These are phyloP conservation scores for Sporothrix brasiliensis DNA, from an alignment of 2,329 filamentous ascomycete genomes.

Conservation along the genomic window DNA sequence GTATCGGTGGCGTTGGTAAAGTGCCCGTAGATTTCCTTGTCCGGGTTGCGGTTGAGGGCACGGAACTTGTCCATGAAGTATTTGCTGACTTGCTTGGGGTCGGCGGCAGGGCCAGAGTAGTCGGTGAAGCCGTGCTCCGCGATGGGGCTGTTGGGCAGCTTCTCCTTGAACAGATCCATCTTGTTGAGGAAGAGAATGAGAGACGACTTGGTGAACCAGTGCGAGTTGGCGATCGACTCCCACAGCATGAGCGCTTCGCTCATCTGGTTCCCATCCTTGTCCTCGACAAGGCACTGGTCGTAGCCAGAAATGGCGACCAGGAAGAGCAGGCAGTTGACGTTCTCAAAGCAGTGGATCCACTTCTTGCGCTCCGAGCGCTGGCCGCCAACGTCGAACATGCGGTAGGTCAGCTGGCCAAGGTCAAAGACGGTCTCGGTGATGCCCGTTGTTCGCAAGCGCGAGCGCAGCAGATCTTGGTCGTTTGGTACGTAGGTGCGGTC, in stretches of 20 bases:
- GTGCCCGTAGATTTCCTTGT: conserved; percentile 66
- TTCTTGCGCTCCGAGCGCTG: conserved; percentile 94
- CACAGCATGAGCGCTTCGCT: conserved; percentile 86
- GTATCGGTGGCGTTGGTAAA: conserved; percentile 67
- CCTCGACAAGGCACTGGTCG: conserved; percentile 93
- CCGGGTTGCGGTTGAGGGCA: conserved; percentile 69
- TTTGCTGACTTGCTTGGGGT: conserved; percentile 74
- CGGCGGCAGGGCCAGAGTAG: conserved; percentile 70
- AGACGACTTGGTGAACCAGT: conserved; percentile 81
- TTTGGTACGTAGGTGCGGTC: conserved; percentile 79
- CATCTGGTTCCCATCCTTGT: conserved; percentile 95
- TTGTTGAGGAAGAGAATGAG: conserved; percentile 87
- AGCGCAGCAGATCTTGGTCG: conserved; percentile 92
- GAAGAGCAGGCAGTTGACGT: conserved; percentile 89
- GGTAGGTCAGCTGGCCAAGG: conserved; percentile 86
- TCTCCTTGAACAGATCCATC: conserved; percentile 81
- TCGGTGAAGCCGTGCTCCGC: conserved; percentile 76
- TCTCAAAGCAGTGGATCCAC: conserved; percentile 97
- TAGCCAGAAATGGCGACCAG: conserved; percentile 95
- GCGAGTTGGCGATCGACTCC: conserved; percentile 82
- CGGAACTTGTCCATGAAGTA: conserved; percentile 83
- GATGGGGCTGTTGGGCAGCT: conserved; percentile 71
- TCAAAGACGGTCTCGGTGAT: conserved; percentile 96
- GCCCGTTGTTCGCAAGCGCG: conserved; percentile 86
- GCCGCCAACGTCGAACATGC: conserved; percentile 95